A percentile compares a stretch with the other conserved stretches of the same genome.
These are phyloP conservation scores for Lipomyces orientalis DNA, from an alignment of 805 yeast genomes.

Conservation along the genomic window DNA sequence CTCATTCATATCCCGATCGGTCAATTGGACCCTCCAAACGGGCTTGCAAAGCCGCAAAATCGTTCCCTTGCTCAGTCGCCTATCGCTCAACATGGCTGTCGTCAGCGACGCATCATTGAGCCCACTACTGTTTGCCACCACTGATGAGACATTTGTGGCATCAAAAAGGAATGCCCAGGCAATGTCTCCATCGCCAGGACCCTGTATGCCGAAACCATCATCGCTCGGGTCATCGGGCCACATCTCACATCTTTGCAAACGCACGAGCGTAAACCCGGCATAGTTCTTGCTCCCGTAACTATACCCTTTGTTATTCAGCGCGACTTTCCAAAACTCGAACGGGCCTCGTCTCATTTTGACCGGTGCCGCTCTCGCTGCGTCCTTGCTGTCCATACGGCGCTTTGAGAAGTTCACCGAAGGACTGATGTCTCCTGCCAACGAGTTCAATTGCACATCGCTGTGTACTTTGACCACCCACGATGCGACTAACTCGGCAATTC, in stretches of 20 bases:
- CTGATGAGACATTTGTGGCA: slow-evolving; percentile 5
- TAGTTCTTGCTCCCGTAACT: slow-evolving; percentile 18
- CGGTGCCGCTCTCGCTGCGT: background rate
- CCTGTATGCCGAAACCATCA: background rate
- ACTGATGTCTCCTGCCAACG: slow-evolving; percentile 1
- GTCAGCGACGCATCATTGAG: slow-evolving; percentile 6
- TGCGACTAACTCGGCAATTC: slow-evolving; percentile 7
- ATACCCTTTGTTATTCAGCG: slow-evolving; percentile 17
- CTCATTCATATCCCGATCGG: background rate
- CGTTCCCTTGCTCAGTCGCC: slow-evolving; percentile 7
- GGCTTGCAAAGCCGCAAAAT: slow-evolving; percentile 25
- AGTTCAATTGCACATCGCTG: slow-evolving; percentile 28
- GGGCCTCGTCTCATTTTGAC: background rate
- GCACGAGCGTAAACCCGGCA: slow-evolving; percentile 30
- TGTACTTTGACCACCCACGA: slow-evolving; percentile 23
- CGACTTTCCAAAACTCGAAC: slow-evolving; percentile 21
- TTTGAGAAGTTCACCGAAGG: background rate
- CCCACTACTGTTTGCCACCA: background rate
- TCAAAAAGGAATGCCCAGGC: slow-evolving; percentile 28
- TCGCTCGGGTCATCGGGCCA: background rate
- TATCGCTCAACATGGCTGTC: slow-evolving; percentile 15
- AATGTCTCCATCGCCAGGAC: background rate
- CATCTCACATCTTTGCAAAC: slow-evolving; percentile 1
- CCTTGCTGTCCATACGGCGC: background rate
- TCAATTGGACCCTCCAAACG: slow-evolving; percentile 19